phyloP scores from a whole-genome alignment of 495 filamentous ascomycete species.

The Neurospora sp. region DNA sequence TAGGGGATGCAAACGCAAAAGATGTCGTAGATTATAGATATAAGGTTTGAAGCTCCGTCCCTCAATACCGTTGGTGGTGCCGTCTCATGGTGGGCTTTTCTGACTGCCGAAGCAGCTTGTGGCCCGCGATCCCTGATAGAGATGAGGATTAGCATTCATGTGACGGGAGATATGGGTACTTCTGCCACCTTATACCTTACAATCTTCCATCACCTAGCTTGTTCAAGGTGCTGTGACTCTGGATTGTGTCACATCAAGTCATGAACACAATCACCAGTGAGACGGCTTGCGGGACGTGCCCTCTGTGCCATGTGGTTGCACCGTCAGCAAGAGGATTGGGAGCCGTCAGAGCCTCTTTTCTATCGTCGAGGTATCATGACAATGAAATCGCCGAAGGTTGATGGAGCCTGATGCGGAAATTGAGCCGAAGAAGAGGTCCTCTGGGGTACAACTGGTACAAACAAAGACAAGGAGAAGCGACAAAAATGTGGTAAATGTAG shows the following conservation, averaged over 20 bases:
- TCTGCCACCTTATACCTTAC: background rate
- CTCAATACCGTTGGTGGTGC: background rate
- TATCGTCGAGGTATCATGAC: no score
- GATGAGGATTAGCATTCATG: background rate
- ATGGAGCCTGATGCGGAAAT: no score
- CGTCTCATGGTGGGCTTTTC: background rate
- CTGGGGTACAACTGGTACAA: no score
- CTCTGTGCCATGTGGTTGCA: no score
- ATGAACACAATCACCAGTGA: no score
- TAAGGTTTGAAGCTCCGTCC: background rate
- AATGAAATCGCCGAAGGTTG: no score
- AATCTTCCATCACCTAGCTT: background rate
- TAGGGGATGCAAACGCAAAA: background rate
- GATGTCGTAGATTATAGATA: background rate
- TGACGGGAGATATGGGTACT: background rate
- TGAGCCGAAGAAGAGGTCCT: no score
- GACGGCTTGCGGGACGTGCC: no score
- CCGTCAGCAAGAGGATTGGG: background rate
- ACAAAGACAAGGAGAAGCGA: no score
- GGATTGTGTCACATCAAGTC: no score
- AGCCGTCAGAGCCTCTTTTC: no score
- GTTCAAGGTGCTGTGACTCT: background rate
- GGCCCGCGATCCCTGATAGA: background rate
- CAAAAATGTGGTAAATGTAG: no score
- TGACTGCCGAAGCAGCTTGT: background rate